Conservation (phyloP, 2,329 filamentous ascomycete genomes). For the Pseudogymnoascus sp. region DNA sequence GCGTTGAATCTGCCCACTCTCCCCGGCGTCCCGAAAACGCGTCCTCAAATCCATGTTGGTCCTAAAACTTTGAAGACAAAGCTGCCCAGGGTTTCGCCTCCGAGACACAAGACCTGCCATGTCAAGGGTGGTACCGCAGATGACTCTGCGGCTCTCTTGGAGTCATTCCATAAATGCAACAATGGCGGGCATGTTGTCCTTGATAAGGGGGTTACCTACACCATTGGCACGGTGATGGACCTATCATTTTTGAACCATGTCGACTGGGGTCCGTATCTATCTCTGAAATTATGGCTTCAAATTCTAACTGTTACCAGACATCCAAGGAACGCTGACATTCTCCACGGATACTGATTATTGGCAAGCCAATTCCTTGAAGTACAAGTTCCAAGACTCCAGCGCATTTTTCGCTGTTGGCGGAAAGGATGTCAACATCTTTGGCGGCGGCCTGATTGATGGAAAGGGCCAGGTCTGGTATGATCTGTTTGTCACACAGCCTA, state of each 20-base stretch:
- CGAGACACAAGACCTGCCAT: constrained; percentile 15
- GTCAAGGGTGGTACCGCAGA: constrained; percentile 24
- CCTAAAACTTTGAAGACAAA: neutral
- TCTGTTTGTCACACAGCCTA: constrained; percentile 46
- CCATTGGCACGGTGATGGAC: constrained; percentile 57
- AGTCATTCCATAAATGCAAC: constrained; percentile 52
- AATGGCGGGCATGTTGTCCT: constrained; percentile 53
- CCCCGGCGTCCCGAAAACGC: neutral
- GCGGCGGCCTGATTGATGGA: constrained; percentile 55
- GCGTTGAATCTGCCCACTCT: neutral
- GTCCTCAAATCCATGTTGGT: neutral
- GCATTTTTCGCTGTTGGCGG: constrained; percentile 63
- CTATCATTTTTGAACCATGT: constrained; percentile 57
- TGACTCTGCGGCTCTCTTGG: constrained; percentile 41
- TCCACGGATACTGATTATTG: constrained; percentile 63
- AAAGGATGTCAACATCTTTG: constrained; percentile 60
- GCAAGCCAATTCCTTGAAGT: constrained; percentile 57
- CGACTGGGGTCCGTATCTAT: constrained; percentile 43
- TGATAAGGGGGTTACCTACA: constrained; percentile 47
- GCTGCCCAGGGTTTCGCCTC: neutral
- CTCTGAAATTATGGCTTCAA: neutral
- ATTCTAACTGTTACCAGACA: constrained; percentile 33
- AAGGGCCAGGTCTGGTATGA: constrained; percentile 58
- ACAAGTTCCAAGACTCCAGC: constrained; percentile 58
- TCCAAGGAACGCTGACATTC: constrained; percentile 55